Conservation (phyloP, 371 early-diverging fungal genomes). For the Lichtheimia ornata region DNA sequence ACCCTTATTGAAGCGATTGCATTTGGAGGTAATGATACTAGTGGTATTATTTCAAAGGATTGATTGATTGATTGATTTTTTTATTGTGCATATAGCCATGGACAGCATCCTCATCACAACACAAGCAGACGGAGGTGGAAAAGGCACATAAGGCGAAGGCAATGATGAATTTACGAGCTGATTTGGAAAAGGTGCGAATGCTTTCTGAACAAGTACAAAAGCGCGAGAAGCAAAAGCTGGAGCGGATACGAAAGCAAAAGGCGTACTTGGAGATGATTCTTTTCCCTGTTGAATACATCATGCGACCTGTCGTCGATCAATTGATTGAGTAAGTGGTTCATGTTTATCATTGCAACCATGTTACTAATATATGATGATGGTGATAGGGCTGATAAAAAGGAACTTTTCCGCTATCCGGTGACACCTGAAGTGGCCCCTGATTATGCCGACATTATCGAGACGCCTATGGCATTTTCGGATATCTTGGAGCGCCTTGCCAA, state of each 20-base stretch:
- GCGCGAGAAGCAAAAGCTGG: slow-evolving; percentile 85
- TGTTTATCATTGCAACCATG: neutral
- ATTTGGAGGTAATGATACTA: slow-evolving; percentile 74
- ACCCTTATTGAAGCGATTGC: slow-evolving; percentile 91
- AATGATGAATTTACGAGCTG: slow-evolving; percentile 68
- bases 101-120: slow-evolving; percentile 86
- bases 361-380: neutral
- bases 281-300: slow-evolving; percentile 71
- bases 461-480: slow-evolving; percentile 62
- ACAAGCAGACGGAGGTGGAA: slow-evolving; percentile 79
- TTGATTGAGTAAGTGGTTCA: slow-evolving; percentile 58
- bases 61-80: neutral
- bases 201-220: slow-evolving; percentile 85
- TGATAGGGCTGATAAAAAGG: slow-evolving; percentile 44
- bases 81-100: slow-evolving; percentile 91
- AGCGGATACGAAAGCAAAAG: slow-evolving; percentile 57
- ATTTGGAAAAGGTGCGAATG: slow-evolving; percentile 87
- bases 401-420: slow-evolving; percentile 68
- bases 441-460: slow-evolving; percentile 71
- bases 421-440: slow-evolving; percentile 79
- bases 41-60: neutral
- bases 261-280: slow-evolving; percentile 70
- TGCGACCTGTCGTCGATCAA: slow-evolving; percentile 65
- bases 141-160: slow-evolving; percentile 66
- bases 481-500: slow-evolving; percentile 45